Conservation (phyloP, 441 rosid species). For the Dalechampia spathulata region DNA sequence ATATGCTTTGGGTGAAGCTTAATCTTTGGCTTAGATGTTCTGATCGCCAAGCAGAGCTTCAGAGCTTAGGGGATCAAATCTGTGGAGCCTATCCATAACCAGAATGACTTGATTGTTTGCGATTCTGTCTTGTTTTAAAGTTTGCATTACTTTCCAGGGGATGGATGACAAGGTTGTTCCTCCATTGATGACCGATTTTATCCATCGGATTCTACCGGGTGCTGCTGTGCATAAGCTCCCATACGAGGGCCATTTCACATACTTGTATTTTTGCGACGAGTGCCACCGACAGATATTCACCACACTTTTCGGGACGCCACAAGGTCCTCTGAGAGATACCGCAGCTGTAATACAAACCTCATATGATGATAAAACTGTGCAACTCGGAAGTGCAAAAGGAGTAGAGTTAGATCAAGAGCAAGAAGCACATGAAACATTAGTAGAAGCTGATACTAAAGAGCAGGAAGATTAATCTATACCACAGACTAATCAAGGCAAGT, state of each 20-base stretch:
- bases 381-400: background rate
- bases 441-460: slow-evolving; percentile 1
- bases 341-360: slow-evolving; percentile 23
- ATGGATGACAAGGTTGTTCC: slow-evolving; percentile 66
- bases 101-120: too few species aligned
- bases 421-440: background rate
- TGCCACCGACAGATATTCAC: slow-evolving; percentile 63
- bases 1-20: too few species aligned
- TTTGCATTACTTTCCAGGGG: slow-evolving; percentile 25
- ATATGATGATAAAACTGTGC: background rate
- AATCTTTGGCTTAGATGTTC: too few species aligned
- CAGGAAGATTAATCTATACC: background rate
- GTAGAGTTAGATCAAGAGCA: background rate
- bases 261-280: slow-evolving; percentile 50
- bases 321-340: slow-evolving; percentile 31
- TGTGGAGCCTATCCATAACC: too few species aligned
- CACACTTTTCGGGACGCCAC: slow-evolving; percentile 53
- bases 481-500: background rate
- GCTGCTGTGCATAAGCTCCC: slow-evolving; percentile 68
- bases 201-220: slow-evolving; percentile 53
- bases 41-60: too few species aligned
- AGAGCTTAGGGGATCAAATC: too few species aligned
- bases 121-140: too few species aligned
- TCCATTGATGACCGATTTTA: slow-evolving; percentile 56
- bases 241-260: slow-evolving; percentile 63